Conservation (phyloP, 1,284 basidiomycete species). For the Athelia sp. region DNA sequence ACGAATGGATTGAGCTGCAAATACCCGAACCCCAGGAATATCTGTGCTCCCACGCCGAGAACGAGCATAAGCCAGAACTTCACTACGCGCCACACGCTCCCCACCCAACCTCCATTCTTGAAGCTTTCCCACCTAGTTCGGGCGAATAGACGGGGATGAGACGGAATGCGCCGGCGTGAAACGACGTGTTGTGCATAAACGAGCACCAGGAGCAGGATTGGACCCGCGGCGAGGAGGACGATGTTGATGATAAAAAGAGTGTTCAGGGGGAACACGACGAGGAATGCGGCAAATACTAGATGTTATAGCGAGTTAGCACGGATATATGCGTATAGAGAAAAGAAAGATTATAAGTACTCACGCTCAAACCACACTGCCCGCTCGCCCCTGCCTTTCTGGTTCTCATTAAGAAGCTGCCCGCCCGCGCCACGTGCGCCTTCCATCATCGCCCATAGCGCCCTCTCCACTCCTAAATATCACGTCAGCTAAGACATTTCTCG, state of each 20-base stretch:
- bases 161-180: conserved; percentile 16
- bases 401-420: conserved; percentile 42
- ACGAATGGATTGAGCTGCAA: conserved; percentile 61
- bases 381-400: conserved; percentile 12
- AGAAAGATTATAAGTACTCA: conserved; percentile 31
- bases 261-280: conserved; percentile 51
- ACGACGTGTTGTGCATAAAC: conserved; percentile 26
- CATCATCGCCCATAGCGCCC: conserved; percentile 72
- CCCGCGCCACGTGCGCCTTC: conserved; percentile 55
- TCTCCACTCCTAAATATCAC: too few species aligned
- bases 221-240: conserved; percentile 54
- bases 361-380: conserved; percentile 67
- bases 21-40: conserved; percentile 43
- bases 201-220: conserved; percentile 46
- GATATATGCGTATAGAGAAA: neutral
- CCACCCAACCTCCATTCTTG: conserved; percentile 14
- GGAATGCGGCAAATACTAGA: conserved; percentile 53
- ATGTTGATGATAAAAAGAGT: conserved; percentile 53
- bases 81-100: conserved; percentile 34
- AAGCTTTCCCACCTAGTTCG: conserved; percentile 11
- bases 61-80: conserved; percentile 59
- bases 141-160: conserved; percentile 6
- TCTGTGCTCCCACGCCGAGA: conserved; percentile 40
- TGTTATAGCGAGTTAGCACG: neutral
- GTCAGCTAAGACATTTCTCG: too few species aligned